A percentile compares a stretch with the other conserved stretches of the same genome.
phyloP scores from a whole-genome alignment of 208 protist species.

The Trypanosoma theileri region DNA sequence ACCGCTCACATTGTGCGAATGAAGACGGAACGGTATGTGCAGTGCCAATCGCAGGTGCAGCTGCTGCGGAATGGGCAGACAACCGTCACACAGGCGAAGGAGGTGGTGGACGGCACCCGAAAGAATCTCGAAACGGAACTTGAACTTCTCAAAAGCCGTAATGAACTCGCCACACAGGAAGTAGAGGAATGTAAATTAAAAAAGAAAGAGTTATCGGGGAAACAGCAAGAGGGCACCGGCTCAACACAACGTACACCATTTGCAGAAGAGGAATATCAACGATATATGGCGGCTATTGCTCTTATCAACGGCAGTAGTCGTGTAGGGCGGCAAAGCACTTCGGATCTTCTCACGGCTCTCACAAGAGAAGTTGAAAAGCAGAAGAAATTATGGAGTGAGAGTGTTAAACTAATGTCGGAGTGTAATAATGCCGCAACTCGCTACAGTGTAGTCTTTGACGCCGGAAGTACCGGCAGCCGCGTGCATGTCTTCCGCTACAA shows the following conservation, averaged over 20 bases:
- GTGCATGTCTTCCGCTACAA: constrained; percentile 80
- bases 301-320: background rate
- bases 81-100: background rate
- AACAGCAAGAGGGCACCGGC: background rate
- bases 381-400: background rate
- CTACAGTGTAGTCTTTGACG: constrained; percentile 87
- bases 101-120: background rate
- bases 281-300: background rate
- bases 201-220: background rate
- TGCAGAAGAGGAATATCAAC: background rate
- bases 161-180: background rate
- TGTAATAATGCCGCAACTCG: constrained; percentile 1
- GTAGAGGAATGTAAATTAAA: constrained; percentile 3
- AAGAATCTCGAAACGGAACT: constrained; percentile 5
- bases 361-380: constrained; percentile 2
- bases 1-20: background rate
- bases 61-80: constrained; percentile 3
- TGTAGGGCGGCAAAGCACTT: background rate
- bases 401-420: too few relatives aligned
- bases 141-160: background rate
- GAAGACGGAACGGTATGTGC: background rate
- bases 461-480: constrained; percentile 84
- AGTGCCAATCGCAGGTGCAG: background rate
- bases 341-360: background rate
- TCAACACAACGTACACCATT: background rate